Evolutionary conservation across 345 rosid genomes (phyloP).

Genomic region (Eucalyptus melliodora): DNA sequence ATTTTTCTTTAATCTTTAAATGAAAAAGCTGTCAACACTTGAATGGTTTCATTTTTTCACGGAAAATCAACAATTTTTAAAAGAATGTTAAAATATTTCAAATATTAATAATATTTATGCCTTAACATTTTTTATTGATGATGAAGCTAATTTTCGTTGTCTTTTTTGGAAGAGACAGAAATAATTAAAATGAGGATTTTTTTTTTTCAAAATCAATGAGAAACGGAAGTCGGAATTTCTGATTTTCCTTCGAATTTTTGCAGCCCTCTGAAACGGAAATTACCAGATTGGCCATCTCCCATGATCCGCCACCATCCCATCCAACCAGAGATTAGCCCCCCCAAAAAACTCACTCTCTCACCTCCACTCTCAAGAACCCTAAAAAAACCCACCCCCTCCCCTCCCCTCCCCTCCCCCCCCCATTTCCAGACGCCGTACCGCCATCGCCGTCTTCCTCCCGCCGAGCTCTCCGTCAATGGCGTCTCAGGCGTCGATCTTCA

Average conservation of each 20-base stretch:
- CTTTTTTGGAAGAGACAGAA: no score
- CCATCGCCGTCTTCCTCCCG: not conserved
- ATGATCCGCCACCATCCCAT: not conserved
- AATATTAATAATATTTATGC: no score
- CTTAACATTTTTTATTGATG: no score
- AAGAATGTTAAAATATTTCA: no score
- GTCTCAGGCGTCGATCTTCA: constrained; percentile 34
- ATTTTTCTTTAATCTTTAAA: no score
- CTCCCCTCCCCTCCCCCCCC: not conserved
- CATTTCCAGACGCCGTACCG: not conserved
- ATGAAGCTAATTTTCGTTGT: accelerated
- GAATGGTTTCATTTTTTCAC: no score
- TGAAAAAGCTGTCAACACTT: accelerated
- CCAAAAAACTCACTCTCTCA: not conserved
- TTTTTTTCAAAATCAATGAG: accelerated
- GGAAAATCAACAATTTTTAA: not conserved
- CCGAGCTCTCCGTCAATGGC: constrained; percentile 27
- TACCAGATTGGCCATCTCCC: not conserved
- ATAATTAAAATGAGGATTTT: no score
- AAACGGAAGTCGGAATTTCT: not conserved
- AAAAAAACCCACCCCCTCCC: not conserved
- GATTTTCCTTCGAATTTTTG: not conserved
- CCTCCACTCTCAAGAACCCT: not conserved
- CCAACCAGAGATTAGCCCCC: not conserved
- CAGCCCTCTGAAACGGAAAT: not conserved